Percentiles rank a stretch among this genome's conserved stretches.
phyloP scores from a whole-genome alignment of 1,284 basidiomycete genomes.

The Ganoderma boninense region DNA sequence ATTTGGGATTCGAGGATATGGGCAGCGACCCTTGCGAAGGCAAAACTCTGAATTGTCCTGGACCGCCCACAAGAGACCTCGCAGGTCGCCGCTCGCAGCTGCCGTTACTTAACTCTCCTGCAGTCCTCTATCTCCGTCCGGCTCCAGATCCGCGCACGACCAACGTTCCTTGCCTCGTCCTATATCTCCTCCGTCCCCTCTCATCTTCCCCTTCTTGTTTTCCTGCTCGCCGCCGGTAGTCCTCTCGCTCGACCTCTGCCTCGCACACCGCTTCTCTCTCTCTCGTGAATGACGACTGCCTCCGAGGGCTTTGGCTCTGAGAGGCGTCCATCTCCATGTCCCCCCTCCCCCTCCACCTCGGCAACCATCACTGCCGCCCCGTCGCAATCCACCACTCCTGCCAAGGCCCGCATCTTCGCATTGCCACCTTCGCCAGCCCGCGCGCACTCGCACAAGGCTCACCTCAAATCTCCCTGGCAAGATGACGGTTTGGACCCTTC shows the following conservation, averaged over 20 bases:
- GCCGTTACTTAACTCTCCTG: conserved; percentile 1
- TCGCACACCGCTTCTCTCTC: conserved; percentile 13
- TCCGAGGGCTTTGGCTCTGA: conserved; percentile 38
- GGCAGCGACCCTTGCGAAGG: conserved; percentile 29
- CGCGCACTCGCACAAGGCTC: conserved; percentile 37
- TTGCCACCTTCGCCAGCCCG: conserved; percentile 33
- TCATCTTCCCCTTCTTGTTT: conserved; percentile 18
- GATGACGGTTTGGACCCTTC: conserved; percentile 35
- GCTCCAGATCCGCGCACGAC: conserved; percentile 29
- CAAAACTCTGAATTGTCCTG: conserved; percentile 29
- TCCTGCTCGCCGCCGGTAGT: conserved; percentile 21
- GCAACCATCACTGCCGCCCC: conserved; percentile 34
- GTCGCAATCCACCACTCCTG: conserved; percentile 31
- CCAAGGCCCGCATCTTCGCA: conserved; percentile 33
- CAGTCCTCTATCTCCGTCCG: conserved; percentile 10
- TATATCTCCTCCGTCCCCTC: conserved; percentile 20
- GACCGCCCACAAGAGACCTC: neutral
- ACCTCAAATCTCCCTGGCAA: conserved; percentile 31
- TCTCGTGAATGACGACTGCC: conserved; percentile 42
- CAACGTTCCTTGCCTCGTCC: conserved; percentile 29
- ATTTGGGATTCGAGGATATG: conserved; percentile 4
- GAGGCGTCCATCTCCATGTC: conserved; percentile 36
- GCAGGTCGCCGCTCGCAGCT: conserved; percentile 5
- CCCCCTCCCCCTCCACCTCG: conserved; percentile 36
- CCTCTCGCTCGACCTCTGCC: conserved; percentile 18